Conservation (phyloP, 371 early-diverging fungal genomes). For the Encephalitozoon cuniculi region DNA sequence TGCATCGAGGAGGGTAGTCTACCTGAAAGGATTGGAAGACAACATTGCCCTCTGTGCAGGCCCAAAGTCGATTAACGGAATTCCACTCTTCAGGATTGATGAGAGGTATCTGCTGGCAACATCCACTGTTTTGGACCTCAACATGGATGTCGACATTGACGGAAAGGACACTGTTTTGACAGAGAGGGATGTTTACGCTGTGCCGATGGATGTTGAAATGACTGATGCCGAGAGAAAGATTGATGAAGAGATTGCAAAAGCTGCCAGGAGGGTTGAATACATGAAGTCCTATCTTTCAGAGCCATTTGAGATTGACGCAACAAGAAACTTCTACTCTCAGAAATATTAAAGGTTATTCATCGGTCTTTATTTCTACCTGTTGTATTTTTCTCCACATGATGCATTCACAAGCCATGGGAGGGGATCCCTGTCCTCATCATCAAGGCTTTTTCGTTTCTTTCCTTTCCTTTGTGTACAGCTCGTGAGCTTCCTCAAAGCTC, state of each 20-base stretch:
- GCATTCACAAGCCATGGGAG: neutral
- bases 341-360: slow-evolving; percentile 48
- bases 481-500: neutral
- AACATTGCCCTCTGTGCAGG: slow-evolving; percentile 48
- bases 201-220: slow-evolving; percentile 32
- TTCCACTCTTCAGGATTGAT: slow-evolving; percentile 56
- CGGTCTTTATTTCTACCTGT: neutral
- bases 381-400: neutral
- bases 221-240: slow-evolving; percentile 20
- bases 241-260: slow-evolving; percentile 29
- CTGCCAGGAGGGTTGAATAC: slow-evolving; percentile 26
- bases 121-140: slow-evolving; percentile 32
- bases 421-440: neutral
- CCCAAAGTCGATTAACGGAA: slow-evolving; percentile 32
- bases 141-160: slow-evolving; percentile 24
- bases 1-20: slow-evolving; percentile 44
- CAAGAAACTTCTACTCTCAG: slow-evolving; percentile 44
- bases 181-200: slow-evolving; percentile 21
- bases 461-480: neutral
- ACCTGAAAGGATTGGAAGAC: slow-evolving; percentile 41
- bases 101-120: slow-evolving; percentile 55
- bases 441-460: neutral
- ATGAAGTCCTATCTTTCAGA: slow-evolving; percentile 45
- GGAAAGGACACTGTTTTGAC: slow-evolving; percentile 2
- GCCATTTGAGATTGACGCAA: slow-evolving; percentile 45